phyloP scores from a whole-genome alignment of 2,329 filamentous ascomycete genomes.

The Fusarium humuli region DNA sequence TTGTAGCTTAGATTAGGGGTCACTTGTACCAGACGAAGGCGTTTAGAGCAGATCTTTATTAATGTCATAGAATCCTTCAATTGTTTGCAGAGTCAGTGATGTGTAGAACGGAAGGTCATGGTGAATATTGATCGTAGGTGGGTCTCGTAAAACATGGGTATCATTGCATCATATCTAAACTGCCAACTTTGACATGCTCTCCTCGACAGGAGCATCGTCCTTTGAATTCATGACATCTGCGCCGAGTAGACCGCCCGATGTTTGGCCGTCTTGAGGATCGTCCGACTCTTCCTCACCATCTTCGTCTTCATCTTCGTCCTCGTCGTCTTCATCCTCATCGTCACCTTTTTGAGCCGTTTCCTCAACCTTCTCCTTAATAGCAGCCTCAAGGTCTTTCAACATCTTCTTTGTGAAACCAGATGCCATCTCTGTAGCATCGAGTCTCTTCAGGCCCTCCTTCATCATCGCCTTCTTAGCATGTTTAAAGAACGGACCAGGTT shows the following conservation, averaged over 20 bases:
- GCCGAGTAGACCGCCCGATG: constrained; percentile 38
- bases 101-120: neutral
- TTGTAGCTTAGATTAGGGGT: constrained; percentile 56
- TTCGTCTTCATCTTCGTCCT: constrained; percentile 49
- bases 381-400: constrained; percentile 90
- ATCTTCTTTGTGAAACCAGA: constrained; percentile 98
- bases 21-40: constrained; percentile 41
- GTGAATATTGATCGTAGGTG: neutral
- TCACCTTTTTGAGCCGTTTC: constrained; percentile 54
- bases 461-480: constrained; percentile 82
- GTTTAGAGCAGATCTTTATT: constrained; percentile 42
- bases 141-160: constrained; percentile 24
- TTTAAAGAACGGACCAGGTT: constrained; percentile 85
- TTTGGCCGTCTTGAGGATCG: constrained; percentile 35
- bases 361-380: constrained; percentile 82
- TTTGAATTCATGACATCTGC: constrained; percentile 34
- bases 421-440: constrained; percentile 91
- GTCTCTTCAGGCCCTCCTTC: constrained; percentile 71
- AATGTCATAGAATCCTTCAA: constrained; percentile 39
- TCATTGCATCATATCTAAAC: constrained; percentile 43
- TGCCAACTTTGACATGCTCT: constrained; percentile 48
- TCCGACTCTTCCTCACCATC: constrained; percentile 42
- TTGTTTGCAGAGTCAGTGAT: neutral
- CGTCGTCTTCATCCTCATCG: constrained; percentile 47
- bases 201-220: constrained; percentile 35